Evolutionary conservation across 768 basidiomycete genomes (phyloP).

Genomic region (Serpula lacrymans): DNA sequence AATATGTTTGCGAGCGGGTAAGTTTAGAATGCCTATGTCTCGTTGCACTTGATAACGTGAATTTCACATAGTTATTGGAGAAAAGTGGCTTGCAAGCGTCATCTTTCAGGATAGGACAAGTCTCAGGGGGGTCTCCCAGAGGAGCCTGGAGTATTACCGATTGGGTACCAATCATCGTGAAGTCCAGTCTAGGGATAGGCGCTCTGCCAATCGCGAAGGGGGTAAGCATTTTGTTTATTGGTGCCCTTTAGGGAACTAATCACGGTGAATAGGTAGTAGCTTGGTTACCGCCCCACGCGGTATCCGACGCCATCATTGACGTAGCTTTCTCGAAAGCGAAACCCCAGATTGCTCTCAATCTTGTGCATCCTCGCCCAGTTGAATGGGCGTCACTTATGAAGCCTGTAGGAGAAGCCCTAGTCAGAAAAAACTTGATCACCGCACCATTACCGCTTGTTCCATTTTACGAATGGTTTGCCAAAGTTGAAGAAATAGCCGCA

Average conservation of each 20-base stretch:
- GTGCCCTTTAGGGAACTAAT: not conserved
- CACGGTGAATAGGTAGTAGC: conserved; percentile 16
- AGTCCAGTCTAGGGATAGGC: conserved; percentile 28
- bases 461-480: conserved; percentile 27
- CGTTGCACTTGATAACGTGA: not conserved
- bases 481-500: conserved; percentile 12
- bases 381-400: conserved; percentile 24
- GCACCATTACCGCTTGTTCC: conserved; percentile 27
- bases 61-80: conserved; percentile 26
- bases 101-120: conserved; percentile 35
- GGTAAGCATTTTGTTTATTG: conserved; percentile 16
- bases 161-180: conserved; percentile 36
- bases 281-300: conserved; percentile 28
- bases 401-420: conserved; percentile 16
- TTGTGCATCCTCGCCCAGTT: conserved; percentile 33
- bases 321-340: conserved; percentile 20
- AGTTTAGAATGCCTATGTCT: not conserved
- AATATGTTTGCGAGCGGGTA: conserved; percentile 18
- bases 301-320: conserved; percentile 24
- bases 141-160: conserved; percentile 36
- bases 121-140: conserved; percentile 28
- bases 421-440: conserved; percentile 8
- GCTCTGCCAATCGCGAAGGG: conserved; percentile 27
- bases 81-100: conserved; percentile 29
- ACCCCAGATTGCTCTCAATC: conserved; percentile 21